These are phyloP conservation scores for Xanthoparmelia taractica DNA, from an alignment of 495 filamentous ascomycete genomes.

Conservation along the genomic window DNA sequence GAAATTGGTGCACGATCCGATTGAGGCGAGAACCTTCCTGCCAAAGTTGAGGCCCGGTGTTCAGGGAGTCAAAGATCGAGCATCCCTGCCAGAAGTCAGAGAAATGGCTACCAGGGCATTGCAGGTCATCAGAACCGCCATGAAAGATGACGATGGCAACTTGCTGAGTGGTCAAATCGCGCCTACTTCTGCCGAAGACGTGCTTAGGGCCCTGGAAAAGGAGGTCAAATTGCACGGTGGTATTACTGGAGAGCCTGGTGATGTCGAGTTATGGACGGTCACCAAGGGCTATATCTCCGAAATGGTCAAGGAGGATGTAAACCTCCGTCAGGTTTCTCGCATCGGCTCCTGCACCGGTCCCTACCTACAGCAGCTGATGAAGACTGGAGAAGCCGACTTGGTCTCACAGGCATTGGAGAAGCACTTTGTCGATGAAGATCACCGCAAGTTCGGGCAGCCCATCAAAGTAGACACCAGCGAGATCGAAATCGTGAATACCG, in stretches of 20 bases:
- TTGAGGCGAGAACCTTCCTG: conserved; percentile 92
- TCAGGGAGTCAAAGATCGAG: conserved; percentile 75
- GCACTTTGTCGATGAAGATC: conserved; percentile 71
- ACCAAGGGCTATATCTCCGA: conserved; percentile 67
- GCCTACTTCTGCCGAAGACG: conserved; percentile 65
- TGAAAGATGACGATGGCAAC: conserved; percentile 60
- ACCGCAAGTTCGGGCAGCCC: conserved; percentile 78
- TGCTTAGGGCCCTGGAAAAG: conserved; percentile 62
- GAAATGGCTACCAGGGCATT: conserved; percentile 78
- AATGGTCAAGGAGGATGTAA: conserved; percentile 86
- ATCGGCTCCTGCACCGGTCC: conserved; percentile 58
- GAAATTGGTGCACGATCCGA: conserved; percentile 94
- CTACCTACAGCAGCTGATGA: conserved; percentile 67
- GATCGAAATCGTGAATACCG: conserved; percentile 92
- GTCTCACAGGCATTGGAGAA: conserved; percentile 59
- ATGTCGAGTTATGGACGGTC: conserved; percentile 55
- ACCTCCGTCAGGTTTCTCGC: conserved; percentile 68
- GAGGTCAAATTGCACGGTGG: conserved; percentile 65
- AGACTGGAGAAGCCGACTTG: conserved; percentile 45
- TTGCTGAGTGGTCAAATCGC: conserved; percentile 52
- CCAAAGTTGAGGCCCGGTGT: conserved; percentile 94
- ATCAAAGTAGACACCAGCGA: conserved; percentile 78
- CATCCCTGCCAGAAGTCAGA: conserved; percentile 90
- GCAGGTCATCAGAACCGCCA: conserved; percentile 86
- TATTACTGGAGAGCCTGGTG: conserved; percentile 48